These are phyloP conservation scores for Protea cynaroides DNA, from an alignment of 164 flowering plant genomes.

Conservation along the genomic window DNA sequence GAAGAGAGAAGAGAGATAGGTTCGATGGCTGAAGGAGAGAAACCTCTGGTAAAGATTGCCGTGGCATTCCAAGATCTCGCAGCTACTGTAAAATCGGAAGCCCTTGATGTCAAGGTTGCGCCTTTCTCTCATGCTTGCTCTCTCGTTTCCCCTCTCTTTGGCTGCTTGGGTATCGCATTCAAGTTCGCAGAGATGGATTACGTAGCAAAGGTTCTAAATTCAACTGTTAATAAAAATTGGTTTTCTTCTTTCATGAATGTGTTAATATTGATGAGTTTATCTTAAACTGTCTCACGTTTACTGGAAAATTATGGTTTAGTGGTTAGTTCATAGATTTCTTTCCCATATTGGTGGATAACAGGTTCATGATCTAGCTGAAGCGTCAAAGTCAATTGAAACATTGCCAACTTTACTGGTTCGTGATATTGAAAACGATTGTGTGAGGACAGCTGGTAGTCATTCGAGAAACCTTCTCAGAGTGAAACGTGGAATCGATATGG, in stretches of 20 bases:
- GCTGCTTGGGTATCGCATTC: conserved; percentile 86
- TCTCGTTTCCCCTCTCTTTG: conserved; percentile 87
- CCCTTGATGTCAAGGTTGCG: conserved; percentile 42
- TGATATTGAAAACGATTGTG: conserved; percentile 51
- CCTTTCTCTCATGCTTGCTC: conserved; percentile 81
- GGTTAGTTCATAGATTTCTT: not conserved
- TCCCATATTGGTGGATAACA: conserved; percentile 13
- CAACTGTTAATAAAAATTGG: not conserved
- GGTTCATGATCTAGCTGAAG: conserved; percentile 71
- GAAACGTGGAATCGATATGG: conserved; percentile 94
- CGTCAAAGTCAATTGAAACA: conserved; percentile 58
- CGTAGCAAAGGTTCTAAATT: conserved; percentile 65
- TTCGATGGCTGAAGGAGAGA: conserved; percentile 38
- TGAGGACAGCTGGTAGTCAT: conserved; percentile 75
- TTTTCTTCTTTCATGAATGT: not conserved
- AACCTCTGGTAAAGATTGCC: conserved; percentile 50
- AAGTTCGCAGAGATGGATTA: conserved; percentile 95
- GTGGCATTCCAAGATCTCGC: conserved; percentile 60
- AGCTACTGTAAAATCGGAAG: conserved; percentile 25
- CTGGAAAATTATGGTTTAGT: not conserved
- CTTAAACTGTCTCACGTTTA: not conserved
- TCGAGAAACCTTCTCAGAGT: conserved; percentile 83
- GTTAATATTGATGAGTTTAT: not conserved
- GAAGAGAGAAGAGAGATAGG: not conserved
- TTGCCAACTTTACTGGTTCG: conserved; percentile 50